These are phyloP conservation scores for Staphylotrichum tortipilum DNA, from an alignment of 495 filamentous ascomycete genomes.

Conservation along the genomic window DNA sequence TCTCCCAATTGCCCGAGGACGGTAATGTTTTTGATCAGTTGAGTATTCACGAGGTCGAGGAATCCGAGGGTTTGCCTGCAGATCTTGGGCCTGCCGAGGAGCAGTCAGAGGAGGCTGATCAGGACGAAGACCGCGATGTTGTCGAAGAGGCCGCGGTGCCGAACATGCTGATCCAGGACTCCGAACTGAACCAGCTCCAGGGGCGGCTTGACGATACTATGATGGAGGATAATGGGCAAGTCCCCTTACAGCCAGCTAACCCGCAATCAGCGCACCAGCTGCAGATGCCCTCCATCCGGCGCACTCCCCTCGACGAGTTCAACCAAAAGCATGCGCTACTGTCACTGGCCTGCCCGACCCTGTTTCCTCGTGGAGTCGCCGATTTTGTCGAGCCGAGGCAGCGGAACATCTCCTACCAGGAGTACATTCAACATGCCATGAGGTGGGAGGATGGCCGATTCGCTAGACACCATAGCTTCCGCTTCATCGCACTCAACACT, in stretches of 20 bases:
- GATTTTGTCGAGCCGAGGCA: constrained; percentile 1
- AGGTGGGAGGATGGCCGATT: constrained; percentile 2
- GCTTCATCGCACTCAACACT: not conserved
- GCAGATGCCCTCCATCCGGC: not conserved
- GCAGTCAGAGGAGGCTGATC: too few species aligned
- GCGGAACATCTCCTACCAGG: not conserved
- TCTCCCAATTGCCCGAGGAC: not conserved
- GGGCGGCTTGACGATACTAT: not conserved
- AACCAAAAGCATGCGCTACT: not conserved
- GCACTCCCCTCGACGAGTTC: not conserved
- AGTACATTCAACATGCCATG: not conserved
- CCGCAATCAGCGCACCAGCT: not conserved
- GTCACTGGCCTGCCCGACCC: not conserved
- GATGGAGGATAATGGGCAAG: not conserved
- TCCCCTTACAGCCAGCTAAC: not conserved
- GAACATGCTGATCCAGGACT: not conserved
- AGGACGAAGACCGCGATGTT: not conserved
- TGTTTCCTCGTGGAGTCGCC: not conserved
- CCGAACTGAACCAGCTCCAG: not conserved
- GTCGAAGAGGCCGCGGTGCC: not conserved
- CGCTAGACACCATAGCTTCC: not conserved
- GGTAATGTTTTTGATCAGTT: not conserved
- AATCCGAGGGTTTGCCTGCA: not conserved
- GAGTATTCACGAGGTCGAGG: not conserved
- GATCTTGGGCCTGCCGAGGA: not conserved